Evolutionary conservation across 306 rosid genomes (phyloP), one percentile per base, ranked within the genome.

Genomic region (Lupinus albus): DNA sequence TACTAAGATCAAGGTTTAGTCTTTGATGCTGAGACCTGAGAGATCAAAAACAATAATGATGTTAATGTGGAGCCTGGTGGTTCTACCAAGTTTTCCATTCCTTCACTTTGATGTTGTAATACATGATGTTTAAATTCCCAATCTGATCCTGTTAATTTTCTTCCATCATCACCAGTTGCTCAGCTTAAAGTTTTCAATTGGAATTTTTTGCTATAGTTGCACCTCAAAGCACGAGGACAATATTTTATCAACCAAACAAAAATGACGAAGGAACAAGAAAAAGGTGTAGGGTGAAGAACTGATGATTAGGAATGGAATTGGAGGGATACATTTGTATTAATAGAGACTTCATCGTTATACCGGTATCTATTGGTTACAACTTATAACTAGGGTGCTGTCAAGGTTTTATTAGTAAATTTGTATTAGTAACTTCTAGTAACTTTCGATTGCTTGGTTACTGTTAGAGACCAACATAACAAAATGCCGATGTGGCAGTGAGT

Each of bases 81-180:
- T 8, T 36, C 30, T 17, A 52, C 14, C 32, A 52, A 57, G 12
- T 32, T 56, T 32, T 32, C 5, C 33, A 18, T 5, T 18, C 30
- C 50, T 39, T 16, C 45, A 61, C 35, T 61, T 61, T 61, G 28
- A 61, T 61, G 42, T 5, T 38, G 44, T 61, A 7, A 60, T 7
- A 38, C 33, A 38, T 10, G 11, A 61, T 16, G 50, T 39, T 17
- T 39, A 61, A 38, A 38, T 38, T 61, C 51, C 49, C 39, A 61
- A 16, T 15, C 14, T 41, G 36, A 41, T 11, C 6, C 36, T 18
- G 11, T 38, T 60, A 4, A 60, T 39, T 17, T 39, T 39, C 67
- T 41, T 61, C 61, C 39, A 25, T 12, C 14, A 6, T 39, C 61
- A 25, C 61, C 39, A 54, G 10, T 11, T 36, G 32, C 18, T 32